Base-by-base conservation (phyloP, 306 rosid genomes). In the Ceratonia siliqua region DNA sequence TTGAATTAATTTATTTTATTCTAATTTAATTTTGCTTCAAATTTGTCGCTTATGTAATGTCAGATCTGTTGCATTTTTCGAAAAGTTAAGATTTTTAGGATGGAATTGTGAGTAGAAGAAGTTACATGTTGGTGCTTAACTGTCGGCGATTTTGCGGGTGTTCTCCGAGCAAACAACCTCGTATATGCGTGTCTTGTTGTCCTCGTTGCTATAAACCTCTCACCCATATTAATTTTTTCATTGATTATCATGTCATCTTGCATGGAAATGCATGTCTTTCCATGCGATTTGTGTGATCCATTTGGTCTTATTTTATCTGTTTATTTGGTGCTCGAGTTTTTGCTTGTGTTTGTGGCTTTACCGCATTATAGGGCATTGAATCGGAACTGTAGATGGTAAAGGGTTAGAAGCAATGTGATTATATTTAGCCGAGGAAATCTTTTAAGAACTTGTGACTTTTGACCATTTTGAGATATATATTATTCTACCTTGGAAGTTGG, bases 41-140 rank as follows among this genome's bases (percentile, higher is more conserved):
- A 24, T 53, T 82, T 55, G 33, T 32, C 8, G 12, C 53, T 77
- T 62, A 27, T 56, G 4, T 66, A 49, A 70, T 76, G 13, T 77
- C 79, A 82, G 89, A 82, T 86, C 87, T 77, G 84, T 71, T 28
- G n/a, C 82, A 25, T 48, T 52, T 67, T 18, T 5, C 7, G 50
- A 22, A 45, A 56, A 58, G 41, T 1, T 46, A 38, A 55, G 57
- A 43, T 46, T 52, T 61, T 43, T 69, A 58, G 12, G 25, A 35
- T 62, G 25, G 62, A 54, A 61, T 75, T 78, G 3, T 15, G 52
- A 38, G 36, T 64, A 30, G 45, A 48, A 33, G 61, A 38, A 24
- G 25, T 32, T 32, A 13, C 68, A 82, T 85, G 45, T 70, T 13
- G 13, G n/a, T 64, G 35, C 15, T 33, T 68, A 64, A 53, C 20